phyloP scores from a whole-genome alignment of 2,329 filamentous ascomycete genomes.

The Diaporthe sp. region DNA sequence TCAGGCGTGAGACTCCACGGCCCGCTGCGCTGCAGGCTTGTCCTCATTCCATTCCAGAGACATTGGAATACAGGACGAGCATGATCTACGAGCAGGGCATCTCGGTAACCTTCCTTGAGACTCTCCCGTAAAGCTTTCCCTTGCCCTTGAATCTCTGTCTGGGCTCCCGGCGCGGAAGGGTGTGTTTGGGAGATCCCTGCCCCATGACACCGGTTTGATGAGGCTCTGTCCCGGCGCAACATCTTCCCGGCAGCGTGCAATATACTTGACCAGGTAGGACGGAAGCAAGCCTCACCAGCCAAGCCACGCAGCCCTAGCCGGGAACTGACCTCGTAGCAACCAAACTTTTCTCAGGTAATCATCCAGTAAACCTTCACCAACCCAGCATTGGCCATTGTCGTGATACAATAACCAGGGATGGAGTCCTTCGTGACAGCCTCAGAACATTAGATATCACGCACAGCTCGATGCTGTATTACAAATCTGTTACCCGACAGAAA shows the following conservation, averaged over 20 bases:
- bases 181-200: constrained; percentile 31
- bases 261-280: constrained; percentile 9
- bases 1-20: constrained; percentile 6
- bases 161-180: constrained; percentile 4
- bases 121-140: constrained; percentile 27
- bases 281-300: constrained; percentile 12
- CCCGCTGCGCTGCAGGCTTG: not conserved
- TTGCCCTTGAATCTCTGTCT: not conserved
- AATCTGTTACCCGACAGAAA: constrained; percentile 16
- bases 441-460: constrained; percentile 10
- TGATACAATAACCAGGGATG: not conserved
- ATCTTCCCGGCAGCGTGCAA: constrained; percentile 13
- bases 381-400: not conserved
- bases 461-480: not conserved
- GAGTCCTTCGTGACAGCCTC: constrained; percentile 6
- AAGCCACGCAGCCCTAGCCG: constrained; percentile 2
- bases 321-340: not conserved
- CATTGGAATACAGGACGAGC: not conserved
- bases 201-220: constrained; percentile 22
- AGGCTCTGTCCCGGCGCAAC: constrained; percentile 20
- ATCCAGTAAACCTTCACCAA: not conserved
- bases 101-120: constrained; percentile 32
- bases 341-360: not conserved
- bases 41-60: not conserved
- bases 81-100: constrained; percentile 22